phyloP scores from a whole-genome alignment of 345 rosid species.

The Rhodamnia rubescens region DNA sequence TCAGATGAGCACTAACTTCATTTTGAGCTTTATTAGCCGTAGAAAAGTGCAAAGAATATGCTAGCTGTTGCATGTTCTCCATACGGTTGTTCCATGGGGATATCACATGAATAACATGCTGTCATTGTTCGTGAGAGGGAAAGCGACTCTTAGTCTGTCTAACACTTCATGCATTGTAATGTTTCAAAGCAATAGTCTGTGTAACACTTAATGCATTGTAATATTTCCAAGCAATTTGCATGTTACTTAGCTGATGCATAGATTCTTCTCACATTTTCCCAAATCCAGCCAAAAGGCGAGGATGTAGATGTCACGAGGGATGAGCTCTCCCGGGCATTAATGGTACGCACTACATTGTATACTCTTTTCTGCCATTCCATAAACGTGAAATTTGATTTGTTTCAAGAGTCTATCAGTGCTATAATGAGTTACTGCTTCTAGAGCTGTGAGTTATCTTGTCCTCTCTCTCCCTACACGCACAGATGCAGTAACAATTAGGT shows the following conservation, averaged over 20 bases:
- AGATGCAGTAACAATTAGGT: not conserved
- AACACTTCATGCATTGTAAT: not conserved
- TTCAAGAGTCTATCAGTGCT: not conserved
- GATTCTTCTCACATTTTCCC: conserved; percentile 2
- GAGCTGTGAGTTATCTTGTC: not conserved
- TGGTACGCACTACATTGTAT: conserved; percentile 34
- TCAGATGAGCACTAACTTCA: not conserved
- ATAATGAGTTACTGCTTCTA: not conserved
- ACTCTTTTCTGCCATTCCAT: not conserved
- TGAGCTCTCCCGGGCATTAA: conserved; percentile 63
- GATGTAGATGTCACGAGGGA: conserved; percentile 51
- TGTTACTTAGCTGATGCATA: not conserved
- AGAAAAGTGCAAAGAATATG: not conserved
- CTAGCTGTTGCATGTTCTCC: not conserved
- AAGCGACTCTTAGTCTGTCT: not conserved
- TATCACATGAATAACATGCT: not conserved
- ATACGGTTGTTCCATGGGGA: not conserved
- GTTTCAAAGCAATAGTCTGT: too few species aligned
- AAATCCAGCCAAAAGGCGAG: conserved; percentile 44
- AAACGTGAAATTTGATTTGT: not conserved
- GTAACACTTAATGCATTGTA: too few species aligned
- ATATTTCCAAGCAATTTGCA: not conserved
- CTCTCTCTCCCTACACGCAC: not conserved
- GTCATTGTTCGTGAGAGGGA: not conserved
- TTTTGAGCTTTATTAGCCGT: not conserved